These are phyloP conservation scores for Raffaelea deltoideospora DNA, from an alignment of 2,329 filamentous ascomycete genomes.

Conservation along the genomic window DNA sequence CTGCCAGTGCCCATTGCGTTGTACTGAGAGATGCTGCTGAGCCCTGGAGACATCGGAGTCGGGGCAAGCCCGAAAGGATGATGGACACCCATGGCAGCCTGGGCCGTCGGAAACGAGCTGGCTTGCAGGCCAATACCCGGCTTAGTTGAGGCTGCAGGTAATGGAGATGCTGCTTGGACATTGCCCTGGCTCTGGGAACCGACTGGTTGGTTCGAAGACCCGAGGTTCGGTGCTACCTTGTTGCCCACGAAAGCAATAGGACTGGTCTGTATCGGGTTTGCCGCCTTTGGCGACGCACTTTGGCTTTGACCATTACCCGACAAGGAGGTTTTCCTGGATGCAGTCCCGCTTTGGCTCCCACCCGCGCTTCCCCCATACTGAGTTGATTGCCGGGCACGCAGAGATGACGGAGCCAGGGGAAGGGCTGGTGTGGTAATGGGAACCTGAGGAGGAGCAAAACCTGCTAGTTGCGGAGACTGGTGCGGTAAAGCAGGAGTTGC, in stretches of 20 bases:
- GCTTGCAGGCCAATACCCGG: slow-evolving; percentile 16
- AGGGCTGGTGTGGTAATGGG: slow-evolving; percentile 65
- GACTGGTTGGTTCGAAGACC: slow-evolving; percentile 2
- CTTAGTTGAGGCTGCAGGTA: slow-evolving; percentile 37
- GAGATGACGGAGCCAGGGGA: slow-evolving; percentile 69
- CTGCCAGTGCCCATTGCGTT: neutral
- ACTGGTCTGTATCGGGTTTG: slow-evolving; percentile 50
- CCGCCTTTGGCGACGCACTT: slow-evolving; percentile 42
- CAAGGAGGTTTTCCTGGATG: slow-evolving; percentile 51
- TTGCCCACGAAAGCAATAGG: slow-evolving; percentile 46
- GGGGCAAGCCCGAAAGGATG: slow-evolving; percentile 25
- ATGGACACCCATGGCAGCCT: slow-evolving; percentile 14
- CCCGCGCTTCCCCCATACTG: slow-evolving; percentile 61
- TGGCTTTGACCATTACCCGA: slow-evolving; percentile 39
- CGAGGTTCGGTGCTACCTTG: slow-evolving; percentile 14
- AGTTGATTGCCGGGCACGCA: slow-evolving; percentile 59
- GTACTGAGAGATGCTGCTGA: slow-evolving; percentile 2
- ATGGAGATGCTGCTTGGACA: slow-evolving; percentile 55
- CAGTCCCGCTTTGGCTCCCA: slow-evolving; percentile 37
- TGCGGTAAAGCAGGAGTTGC: slow-evolving; percentile 39
- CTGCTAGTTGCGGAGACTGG: slow-evolving; percentile 34
- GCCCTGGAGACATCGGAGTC: slow-evolving; percentile 4
- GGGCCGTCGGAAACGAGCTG: slow-evolving; percentile 29
- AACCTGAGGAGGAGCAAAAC: slow-evolving; percentile 64
- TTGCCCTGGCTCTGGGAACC: too few species aligned